A percentile compares a stretch with the other conserved stretches of the same genome.
phyloP scores from a whole-genome alignment of 495 filamentous ascomycete species.

The Geoglossum glabrum region DNA sequence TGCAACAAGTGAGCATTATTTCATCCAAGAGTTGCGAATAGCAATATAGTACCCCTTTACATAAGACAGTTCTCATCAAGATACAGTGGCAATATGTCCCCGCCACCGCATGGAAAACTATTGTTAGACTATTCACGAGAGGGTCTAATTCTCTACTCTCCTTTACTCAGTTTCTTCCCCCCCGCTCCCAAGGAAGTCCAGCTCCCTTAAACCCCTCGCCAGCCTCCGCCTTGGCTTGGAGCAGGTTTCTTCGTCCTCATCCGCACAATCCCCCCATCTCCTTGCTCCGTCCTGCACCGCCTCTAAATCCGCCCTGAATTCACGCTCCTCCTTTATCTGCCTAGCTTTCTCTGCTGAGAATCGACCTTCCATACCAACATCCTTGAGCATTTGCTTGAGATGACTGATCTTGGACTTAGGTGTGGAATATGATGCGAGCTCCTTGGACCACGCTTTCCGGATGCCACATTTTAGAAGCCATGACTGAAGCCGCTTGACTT shows the following conservation, averaged over 20 bases:
- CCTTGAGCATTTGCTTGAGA: conserved; percentile 53
- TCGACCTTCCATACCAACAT: conserved; percentile 70
- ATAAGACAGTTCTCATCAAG: too few species aligned
- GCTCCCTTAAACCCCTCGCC: conserved; percentile 25
- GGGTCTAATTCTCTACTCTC: not conserved
- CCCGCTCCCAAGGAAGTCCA: conserved; percentile 32
- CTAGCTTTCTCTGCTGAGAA: conserved; percentile 67
- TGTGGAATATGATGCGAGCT: conserved; percentile 57
- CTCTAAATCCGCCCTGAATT: conserved; percentile 64
- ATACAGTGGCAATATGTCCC: too few species aligned
- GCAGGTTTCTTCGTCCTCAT: conserved; percentile 22
- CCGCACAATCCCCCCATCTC: conserved; percentile 43
- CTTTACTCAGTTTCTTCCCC: conserved; percentile 33
- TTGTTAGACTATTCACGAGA: too few species aligned
- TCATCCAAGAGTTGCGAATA: not conserved
- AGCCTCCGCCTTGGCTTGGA: conserved; percentile 20
- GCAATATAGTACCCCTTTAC: too few species aligned
- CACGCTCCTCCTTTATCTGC: conserved; percentile 67
- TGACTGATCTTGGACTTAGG: conserved; percentile 65
- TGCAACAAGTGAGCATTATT: not conserved
- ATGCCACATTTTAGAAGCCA: conserved; percentile 84
- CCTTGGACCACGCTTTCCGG: conserved; percentile 75
- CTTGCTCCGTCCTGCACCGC: conserved; percentile 59
- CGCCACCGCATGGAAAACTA: too few species aligned
- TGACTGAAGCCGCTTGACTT: conserved; percentile 79